Evolutionary conservation across 352 stramenopile species (phyloP), one percentile per base, ranked within the genome.

Genomic region (Phytophthora macrochlamydospora): DNA sequence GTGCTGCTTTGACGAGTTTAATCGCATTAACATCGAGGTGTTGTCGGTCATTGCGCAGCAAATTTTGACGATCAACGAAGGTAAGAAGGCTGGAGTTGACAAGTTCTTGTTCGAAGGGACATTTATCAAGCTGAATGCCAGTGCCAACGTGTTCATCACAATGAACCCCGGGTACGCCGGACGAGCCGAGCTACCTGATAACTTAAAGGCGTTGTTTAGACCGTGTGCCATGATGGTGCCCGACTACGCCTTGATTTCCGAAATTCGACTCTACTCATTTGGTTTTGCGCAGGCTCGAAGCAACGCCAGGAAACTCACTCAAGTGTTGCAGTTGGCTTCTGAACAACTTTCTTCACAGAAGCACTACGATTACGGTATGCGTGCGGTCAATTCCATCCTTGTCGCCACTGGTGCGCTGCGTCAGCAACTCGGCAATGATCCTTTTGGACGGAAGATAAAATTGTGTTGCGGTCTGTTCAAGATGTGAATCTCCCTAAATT

Each of bases 91-190:
- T n/a, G 81, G 90, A 18, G 78, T 95, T 28, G 89, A 97, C 51
- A 96, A 91, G 32, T 98, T 98, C 54, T 70, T 96, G 7, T 98
- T 98, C 59, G 93, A 98, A 79, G 94, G 94, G 48, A 97, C 91
- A 3, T 92, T 95, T 63, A 92, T 98, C 64, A 95, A 95, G 64
- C 75, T 98, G 7, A 98, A 98, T 40, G 69, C 78, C 8, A 98
- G 93, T 13, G 91, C 89, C 28, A 98, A 98, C 56, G 67, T 96
- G 33, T 98, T 98, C 66, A 98, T 98, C 72, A 98, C 93, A 2
- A 98, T 98, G 94, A 98, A 98, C 69, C 94, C 94, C 4, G 93
- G 96, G 3, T 99, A 99, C 60, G 96, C 97, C 1, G 97, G 97
- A 31, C 90, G 97, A 60, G 97, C 87, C 1, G 94, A 98, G 76